Evolutionary conservation across 2,329 filamentous ascomycete species (phyloP), one percentile per base, ranked within the genome.

Genomic region (Myriosclerotinia scirpicola): DNA sequence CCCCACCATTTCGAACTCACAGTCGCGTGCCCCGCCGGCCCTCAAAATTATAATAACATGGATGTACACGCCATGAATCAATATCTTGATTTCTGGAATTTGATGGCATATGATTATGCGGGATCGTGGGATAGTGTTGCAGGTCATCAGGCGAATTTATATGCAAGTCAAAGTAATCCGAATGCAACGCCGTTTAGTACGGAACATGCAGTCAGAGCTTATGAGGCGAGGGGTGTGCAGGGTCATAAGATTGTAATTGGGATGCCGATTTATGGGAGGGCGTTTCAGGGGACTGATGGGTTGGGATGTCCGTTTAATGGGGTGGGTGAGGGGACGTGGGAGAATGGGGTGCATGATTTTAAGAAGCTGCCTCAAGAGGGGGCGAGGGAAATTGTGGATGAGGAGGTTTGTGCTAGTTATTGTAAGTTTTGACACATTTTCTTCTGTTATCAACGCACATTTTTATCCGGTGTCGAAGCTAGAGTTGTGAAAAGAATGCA

Each of bases 261-360:
- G 3, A 94, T 97, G 90, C 93, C 94, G 2, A 81, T 98, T 15
- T 98, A 97, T 76, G 94, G 94, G 1, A 90, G 93, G 46, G 87
- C 91, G 0, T 98, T 97, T 76, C 83, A 87, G 72, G 85, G 87
- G 70, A 97, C 94, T 0, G 83, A 89, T 36, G 93, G 93, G 0
- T 84, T 87, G 0, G 94, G 94, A 0, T 77, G 81, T 42, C 79
- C 85, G 0, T 97, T 84, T 78, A 84, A 78, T 59, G 93, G 92
- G 8, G 82, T 91, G 11, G 93, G 93, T 1, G 82, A 88, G 65
- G 94, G 93, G 0, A 90, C 85, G 65, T 97, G 91, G 90, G 93
- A 97, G 80, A 82, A 84, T 9, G 93, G 93, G 0, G 86, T 96
- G 0, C 91, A 90, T 81, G 93, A 98, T 78, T 97, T 90, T 82